Conservation (phyloP, 345 rosid genomes). For the Erodium maritimum region DNA sequence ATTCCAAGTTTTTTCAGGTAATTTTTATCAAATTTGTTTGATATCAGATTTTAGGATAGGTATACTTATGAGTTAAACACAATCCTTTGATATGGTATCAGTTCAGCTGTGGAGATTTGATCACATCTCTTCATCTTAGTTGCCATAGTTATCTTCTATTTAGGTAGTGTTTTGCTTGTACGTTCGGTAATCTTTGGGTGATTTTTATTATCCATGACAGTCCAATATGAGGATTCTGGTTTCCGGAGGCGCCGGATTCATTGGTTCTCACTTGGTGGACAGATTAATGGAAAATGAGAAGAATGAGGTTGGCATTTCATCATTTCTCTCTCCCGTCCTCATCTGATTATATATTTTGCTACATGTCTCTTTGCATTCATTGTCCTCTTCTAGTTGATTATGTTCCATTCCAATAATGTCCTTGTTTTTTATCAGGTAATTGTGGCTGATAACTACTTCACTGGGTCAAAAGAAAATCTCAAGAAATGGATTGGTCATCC, state of each 20-base stretch:
- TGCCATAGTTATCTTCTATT: neutral
- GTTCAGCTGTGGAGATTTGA: too few species aligned
- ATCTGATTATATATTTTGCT: neutral
- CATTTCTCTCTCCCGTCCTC: neutral
- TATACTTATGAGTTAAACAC: too few species aligned
- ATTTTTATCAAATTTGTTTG: too few species aligned
- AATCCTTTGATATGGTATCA: too few species aligned
- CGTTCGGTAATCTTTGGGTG: neutral
- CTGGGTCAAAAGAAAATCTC: slow-evolving; percentile 86
- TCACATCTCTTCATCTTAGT: neutral
- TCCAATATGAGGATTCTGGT: slow-evolving; percentile 90
- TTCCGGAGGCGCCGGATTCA: slow-evolving; percentile 97
- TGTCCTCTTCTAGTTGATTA: neutral
- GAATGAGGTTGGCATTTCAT: slow-evolving; percentile 26
- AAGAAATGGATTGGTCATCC: slow-evolving; percentile 95
- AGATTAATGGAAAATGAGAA: slow-evolving; percentile 84
- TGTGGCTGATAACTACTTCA: slow-evolving; percentile 83
- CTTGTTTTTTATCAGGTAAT: slow-evolving; percentile 34
- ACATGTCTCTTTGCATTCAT: neutral
- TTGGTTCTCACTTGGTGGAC: slow-evolving; percentile 94
- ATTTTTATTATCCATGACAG: slow-evolving; percentile 23
- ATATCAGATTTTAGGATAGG: neutral
- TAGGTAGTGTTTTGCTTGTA: neutral
- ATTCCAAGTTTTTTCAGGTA: slow-evolving; percentile 59
- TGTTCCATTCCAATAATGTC: neutral